Percentiles rank a stretch among this genome's conserved stretches.
phyloP scores from a whole-genome alignment of 148 eudicot genomes.

The Bassia scoparia region DNA sequence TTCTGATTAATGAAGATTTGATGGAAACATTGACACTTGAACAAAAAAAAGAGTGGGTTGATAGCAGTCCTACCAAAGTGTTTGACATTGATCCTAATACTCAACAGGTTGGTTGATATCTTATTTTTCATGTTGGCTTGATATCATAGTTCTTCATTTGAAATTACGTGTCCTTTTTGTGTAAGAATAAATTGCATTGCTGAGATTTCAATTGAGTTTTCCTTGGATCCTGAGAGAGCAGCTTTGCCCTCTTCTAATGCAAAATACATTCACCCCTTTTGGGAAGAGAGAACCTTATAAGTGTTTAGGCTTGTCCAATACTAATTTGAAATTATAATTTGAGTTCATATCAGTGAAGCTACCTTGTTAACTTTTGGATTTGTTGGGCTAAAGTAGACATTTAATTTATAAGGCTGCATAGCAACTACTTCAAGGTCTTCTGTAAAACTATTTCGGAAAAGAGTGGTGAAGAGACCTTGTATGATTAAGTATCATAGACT shows the following conservation, averaged over 20 bases:
- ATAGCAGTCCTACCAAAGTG: constrained; percentile 94
- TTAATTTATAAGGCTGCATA: background rate
- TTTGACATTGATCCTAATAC: constrained; percentile 73
- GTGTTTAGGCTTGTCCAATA: background rate
- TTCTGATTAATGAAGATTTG: constrained; percentile 80
- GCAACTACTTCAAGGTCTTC: background rate
- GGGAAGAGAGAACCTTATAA: background rate
- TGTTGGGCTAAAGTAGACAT: background rate
- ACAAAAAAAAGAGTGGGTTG: constrained; percentile 68
- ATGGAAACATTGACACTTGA: constrained; percentile 72
- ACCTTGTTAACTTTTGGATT: background rate
- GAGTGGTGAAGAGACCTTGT: background rate
- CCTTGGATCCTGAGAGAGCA: background rate
- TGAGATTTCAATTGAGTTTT: background rate
- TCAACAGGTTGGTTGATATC: constrained; percentile 57
- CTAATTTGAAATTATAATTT: background rate
- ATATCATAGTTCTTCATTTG: background rate
- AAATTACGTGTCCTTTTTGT: background rate
- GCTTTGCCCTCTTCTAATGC: background rate
- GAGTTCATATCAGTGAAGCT: background rate
- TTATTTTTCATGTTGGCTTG: background rate
- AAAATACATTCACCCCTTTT: background rate
- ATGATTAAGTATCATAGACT: background rate
- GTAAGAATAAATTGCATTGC: background rate
- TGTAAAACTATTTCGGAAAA: background rate